Conservation (phyloP, 805 yeast genomes). For the Yarrowia sp. region DNA sequence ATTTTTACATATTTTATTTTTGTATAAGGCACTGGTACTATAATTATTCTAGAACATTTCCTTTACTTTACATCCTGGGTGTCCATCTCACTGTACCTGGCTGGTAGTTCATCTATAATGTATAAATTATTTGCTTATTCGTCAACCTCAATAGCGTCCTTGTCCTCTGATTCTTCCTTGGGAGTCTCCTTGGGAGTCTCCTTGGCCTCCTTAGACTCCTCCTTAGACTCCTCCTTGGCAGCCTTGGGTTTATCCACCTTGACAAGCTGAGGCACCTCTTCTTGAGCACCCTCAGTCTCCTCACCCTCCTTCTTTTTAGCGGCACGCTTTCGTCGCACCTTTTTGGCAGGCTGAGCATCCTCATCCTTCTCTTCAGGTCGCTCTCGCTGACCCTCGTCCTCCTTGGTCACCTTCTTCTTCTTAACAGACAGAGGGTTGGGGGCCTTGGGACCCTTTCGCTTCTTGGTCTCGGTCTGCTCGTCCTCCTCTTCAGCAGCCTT, state of each 20-base stretch:
- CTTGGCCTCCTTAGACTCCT: not conserved
- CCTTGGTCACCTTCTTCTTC: conserved; percentile 52
- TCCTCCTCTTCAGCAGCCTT: conserved; percentile 34
- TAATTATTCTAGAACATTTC: too few relatives aligned
- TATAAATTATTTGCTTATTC: conserved; percentile 18
- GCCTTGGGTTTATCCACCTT: not conserved
- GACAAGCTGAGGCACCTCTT: not conserved
- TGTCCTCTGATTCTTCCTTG: not conserved
- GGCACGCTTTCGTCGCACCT: conserved; percentile 31
- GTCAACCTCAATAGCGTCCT: conserved; percentile 1
- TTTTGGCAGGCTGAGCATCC: not conserved
- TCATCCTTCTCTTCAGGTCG: not conserved
- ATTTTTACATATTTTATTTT: too few relatives aligned
- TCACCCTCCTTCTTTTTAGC: conserved; percentile 29
- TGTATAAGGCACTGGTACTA: too few relatives aligned
- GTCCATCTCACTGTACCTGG: too few relatives aligned
- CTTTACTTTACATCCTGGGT: too few relatives aligned
- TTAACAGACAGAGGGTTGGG: conserved; percentile 91
- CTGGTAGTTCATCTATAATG: not conserved
- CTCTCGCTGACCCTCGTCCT: conserved; percentile 9
- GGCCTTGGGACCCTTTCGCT: conserved; percentile 59
- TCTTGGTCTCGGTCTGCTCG: conserved; percentile 29
- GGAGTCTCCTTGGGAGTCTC: not conserved
- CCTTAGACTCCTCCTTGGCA: not conserved
- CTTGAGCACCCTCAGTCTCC: not conserved